Conservation (phyloP, 805 yeast genomes). For the Candida sakaeoensis region DNA sequence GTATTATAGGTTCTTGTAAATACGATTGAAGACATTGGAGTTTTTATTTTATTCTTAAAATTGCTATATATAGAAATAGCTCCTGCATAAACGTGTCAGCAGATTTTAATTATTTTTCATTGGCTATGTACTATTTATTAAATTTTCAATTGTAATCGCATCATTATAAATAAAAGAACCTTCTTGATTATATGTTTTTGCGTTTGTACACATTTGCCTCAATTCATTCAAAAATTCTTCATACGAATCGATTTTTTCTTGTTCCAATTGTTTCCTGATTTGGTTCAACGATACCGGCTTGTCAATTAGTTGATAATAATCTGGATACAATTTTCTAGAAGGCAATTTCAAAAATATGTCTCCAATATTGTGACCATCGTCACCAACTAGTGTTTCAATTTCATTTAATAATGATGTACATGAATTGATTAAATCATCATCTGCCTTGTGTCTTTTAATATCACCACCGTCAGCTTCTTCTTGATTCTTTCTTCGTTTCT, state of each 20-base stretch:
- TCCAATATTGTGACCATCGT: conserved; percentile 33
- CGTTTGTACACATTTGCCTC: conserved; percentile 65
- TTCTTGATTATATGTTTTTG: conserved; percentile 67
- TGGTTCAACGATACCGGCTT: conserved; percentile 58
- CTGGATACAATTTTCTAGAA: conserved; percentile 72
- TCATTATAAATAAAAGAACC: conserved; percentile 62
- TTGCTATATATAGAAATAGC: too few relatives aligned
- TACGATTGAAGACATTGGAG: conserved; percentile 12
- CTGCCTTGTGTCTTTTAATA: conserved; percentile 17
- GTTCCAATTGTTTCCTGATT: conserved; percentile 47
- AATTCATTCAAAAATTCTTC: conserved; percentile 59
- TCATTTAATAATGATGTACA: conserved; percentile 36
- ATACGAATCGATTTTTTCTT: conserved; percentile 31
- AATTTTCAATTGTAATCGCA: conserved; percentile 45
- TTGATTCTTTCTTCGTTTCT: conserved; percentile 36
- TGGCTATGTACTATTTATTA: conserved; percentile 19
- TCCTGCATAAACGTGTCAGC: conserved; percentile 3
- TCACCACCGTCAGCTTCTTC: conserved; percentile 24
- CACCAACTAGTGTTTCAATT: conserved; percentile 36
- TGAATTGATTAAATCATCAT: conserved; percentile 10
- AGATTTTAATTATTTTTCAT: conserved; percentile 6
- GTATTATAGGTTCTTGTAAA: conserved; percentile 6
- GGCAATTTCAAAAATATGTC: conserved; percentile 66
- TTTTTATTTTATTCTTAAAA: background rate
- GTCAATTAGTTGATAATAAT: conserved; percentile 67